Evolutionary conservation across 371 early-diverging fungal species (phyloP).

Genomic region (Dichotomocladium elegans): DNA sequence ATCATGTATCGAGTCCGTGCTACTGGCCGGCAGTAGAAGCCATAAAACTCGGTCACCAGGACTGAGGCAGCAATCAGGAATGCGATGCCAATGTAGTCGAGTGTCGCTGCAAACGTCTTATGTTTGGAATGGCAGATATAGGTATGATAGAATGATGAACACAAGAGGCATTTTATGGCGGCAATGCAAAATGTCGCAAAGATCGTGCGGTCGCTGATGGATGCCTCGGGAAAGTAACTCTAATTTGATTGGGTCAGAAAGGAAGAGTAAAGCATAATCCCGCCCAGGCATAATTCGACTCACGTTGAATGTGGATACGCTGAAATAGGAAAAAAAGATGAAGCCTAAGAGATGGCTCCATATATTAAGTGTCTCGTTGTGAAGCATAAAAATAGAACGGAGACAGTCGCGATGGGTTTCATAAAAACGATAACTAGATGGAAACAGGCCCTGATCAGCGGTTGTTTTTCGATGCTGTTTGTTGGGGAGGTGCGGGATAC

Average conservation of each 20-base stretch:
- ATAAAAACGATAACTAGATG: conserved; percentile 55
- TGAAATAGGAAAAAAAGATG: conserved; percentile 50
- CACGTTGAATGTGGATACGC: conserved; percentile 51
- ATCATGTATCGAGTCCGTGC: conserved; percentile 48
- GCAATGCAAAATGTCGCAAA: conserved; percentile 61
- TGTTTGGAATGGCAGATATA: conserved; percentile 58
- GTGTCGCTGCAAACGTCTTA: conserved; percentile 58
- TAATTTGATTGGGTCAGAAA: too few relatives aligned
- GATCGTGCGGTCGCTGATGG: conserved; percentile 45
- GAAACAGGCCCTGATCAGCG: too few relatives aligned
- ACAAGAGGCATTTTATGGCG: conserved; percentile 63
- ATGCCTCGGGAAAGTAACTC: conserved; percentile 51
- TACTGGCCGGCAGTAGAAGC: conserved; percentile 56
- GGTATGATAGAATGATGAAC: conserved; percentile 67
- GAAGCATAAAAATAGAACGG: conserved; percentile 58
- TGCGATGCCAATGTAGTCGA: conserved; percentile 71
- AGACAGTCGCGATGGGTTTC: conserved; percentile 50
- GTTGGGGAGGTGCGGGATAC: too few relatives aligned
- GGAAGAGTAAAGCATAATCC: too few relatives aligned
- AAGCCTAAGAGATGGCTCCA: conserved; percentile 69
- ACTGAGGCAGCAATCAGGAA: conserved; percentile 64
- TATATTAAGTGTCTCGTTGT: conserved; percentile 73
- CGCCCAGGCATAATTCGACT: conserved; percentile 3
- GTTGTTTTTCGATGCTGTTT: too few relatives aligned
- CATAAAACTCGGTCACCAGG: conserved; percentile 58